Conservation (phyloP, 495 filamentous ascomycete genomes). For the Xylaria telfairii region DNA sequence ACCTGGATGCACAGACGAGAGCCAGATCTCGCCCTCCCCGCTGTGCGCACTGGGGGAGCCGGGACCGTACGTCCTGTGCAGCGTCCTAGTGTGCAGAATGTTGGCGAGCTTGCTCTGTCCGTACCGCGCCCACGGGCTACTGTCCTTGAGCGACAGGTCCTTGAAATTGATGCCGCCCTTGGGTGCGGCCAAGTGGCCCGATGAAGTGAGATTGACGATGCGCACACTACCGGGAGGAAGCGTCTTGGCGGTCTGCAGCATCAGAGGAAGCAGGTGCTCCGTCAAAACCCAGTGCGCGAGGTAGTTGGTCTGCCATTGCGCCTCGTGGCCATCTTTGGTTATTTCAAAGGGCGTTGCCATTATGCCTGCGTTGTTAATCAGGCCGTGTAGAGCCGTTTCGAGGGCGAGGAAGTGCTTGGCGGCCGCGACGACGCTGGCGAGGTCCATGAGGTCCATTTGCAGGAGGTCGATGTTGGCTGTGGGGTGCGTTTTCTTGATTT, state of each 20-base stretch:
- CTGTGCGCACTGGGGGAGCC: constrained; percentile 34
- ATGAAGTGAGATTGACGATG: constrained; percentile 48
- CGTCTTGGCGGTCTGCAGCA: constrained; percentile 37
- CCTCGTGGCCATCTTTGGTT: constrained; percentile 57
- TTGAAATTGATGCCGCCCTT: constrained; percentile 42
- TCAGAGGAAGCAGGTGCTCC: constrained; percentile 45
- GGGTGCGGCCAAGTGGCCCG: constrained; percentile 42
- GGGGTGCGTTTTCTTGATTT: constrained; percentile 44
- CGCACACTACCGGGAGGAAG: constrained; percentile 41
- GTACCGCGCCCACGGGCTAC: constrained; percentile 45
- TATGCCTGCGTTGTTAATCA: constrained; percentile 47
- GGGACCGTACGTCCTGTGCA: constrained; percentile 46
- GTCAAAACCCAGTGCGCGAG: constrained; percentile 54
- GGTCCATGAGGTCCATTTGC: constrained; percentile 50
- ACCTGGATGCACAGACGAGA: constrained; percentile 52
- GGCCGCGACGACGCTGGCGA: constrained; percentile 39
- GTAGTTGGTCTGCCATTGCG: constrained; percentile 55
- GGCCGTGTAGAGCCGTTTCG: constrained; percentile 38
- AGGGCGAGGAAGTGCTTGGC: constrained; percentile 26
- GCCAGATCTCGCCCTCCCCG: constrained; percentile 47
- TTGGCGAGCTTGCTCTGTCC: constrained; percentile 55
- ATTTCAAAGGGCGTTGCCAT: constrained; percentile 49
- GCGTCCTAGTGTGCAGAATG: constrained; percentile 45
- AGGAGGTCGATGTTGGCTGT: constrained; percentile 47
- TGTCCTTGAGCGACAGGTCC: constrained; percentile 27